Base-by-base conservation (phyloP, 768 basidiomycete species). In the Cantharellus anzutake region DNA sequence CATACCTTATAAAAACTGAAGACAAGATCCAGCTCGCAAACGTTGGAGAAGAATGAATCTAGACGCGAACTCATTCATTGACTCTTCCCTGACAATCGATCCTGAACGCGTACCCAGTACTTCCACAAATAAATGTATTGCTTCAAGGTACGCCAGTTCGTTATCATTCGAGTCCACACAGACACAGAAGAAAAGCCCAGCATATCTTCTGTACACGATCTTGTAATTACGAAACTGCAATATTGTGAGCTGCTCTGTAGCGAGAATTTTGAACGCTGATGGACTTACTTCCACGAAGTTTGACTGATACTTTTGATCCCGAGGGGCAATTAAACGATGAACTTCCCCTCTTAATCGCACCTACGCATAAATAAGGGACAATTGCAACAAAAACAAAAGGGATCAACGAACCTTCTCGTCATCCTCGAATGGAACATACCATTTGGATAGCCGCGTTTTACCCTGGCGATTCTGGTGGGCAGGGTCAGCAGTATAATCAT, bases 1-100 rank as follows among this genome's bases (percentile, higher is more conserved):
- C 70, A 20, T 48, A 85, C 89, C 76, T 98, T 98, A 73, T 98
- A 96, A 69, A 98, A 99, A 71, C 97, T 97, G 75, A 98, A 99
- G 2, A 99, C 96, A 0, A 99, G 79, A 68, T 98, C 96, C 39
- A 97, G 75, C 70, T 97, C 93, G 73, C 96, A 97, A 1, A 99
- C 96, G 65, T 99, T 98, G 68, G 97, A 92, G 67, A 99, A 99
- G 76, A 98, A 99, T 0, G 92, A 82, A 69, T 98, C 94, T 96
- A 60, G 4, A 59, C 60, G 38, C 34, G 57, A 7, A 60, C n/a
- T 11, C 58, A 39, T 64, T 4, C 35, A 60, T 51, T 11, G 53
- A 52, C 38, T 4, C 41, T 59, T 50, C 56, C 16, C 59, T 3
- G 39, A 53, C 34, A 29, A 56, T 41, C 56, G 37, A 57, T 40